A percentile compares a stretch with the other conserved stretches of the same genome.
Evolutionary conservation across 495 filamentous ascomycete genomes (phyloP).

Genomic region (Cudoniella acicularis): DNA sequence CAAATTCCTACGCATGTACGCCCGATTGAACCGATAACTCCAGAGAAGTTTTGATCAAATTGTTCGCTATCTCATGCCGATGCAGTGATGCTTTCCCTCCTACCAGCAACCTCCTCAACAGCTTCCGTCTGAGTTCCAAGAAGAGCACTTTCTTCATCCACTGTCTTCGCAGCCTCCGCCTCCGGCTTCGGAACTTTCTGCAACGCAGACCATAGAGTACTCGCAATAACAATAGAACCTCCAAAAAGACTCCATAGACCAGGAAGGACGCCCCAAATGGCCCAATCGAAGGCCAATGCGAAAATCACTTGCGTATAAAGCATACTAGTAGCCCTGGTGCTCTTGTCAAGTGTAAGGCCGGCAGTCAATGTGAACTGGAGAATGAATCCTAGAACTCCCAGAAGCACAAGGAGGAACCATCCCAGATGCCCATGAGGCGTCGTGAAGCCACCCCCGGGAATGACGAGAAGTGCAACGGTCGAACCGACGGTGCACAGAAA

Average conservation of each 20-base stretch:
- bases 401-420: constrained; percentile 61
- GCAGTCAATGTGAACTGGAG: constrained; percentile 78
- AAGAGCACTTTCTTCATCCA: constrained; percentile 34
- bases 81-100: not conserved
- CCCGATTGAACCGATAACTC: no score
- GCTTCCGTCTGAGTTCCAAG: constrained; percentile 19
- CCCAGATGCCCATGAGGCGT: constrained; percentile 55
- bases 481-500: constrained; percentile 57
- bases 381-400: constrained; percentile 71
- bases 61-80: not conserved
- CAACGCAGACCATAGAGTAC: constrained; percentile 69
- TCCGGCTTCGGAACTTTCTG: no score
- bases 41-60: no score
- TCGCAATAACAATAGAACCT: constrained; percentile 64
- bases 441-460: constrained; percentile 46
- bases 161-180: not conserved
- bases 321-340: constrained; percentile 74
- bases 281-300: constrained; percentile 67
- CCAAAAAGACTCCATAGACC: constrained; percentile 60
- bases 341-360: constrained; percentile 62
- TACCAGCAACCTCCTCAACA: not conserved
- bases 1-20: no score
- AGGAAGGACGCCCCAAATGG: constrained; percentile 69
- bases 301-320: constrained; percentile 82
- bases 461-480: constrained; percentile 31